Evolutionary conservation across 179 eudicot genomes (phyloP), one percentile per base, ranked within the genome.

Genomic region (Actinidia arguta): DNA sequence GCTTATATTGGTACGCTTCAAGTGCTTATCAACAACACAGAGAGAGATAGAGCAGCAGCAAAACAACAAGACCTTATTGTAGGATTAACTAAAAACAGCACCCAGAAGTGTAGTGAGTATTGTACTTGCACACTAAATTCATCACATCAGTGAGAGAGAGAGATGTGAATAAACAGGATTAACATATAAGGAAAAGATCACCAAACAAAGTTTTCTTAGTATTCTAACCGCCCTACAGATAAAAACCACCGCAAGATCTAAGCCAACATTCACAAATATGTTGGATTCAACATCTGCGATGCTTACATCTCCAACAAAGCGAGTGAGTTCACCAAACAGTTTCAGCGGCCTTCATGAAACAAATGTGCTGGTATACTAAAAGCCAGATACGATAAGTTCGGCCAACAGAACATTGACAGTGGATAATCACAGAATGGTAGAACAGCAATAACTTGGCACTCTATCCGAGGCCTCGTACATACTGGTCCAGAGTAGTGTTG

Each of bases 401-500:
- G 5, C 24, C 24, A 5, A 55, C 9, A 75, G 31, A 36, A 64
- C 13, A 51, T 17, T 17, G 73, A 25, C 10, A 51, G 16, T 25
- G 11, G n/a, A 64, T 66, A 39, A 66, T 14, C 75, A 76, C 22
- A 39, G 52, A 50, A 64, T 51, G 55, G 24, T 8, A 75, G 54
- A 39, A 20, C 74, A 74, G 48, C 22, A 31, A 63, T 62, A 73
- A 72, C 47, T 36, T 80, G 55, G 48, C 76, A 59, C n/a, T 71
- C 81, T 80, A 90, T 10, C 91, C 91, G 71, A 90, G 88, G 77
- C 92, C 92, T 88, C 95, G 86, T 17, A 94, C 95, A 76, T 94
- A 94, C 75, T 93, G 98, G 88, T 94, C 98, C 69, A 94, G 93
- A 6, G 92, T 88, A 70, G 93, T 82, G 82, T 91, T 91, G 83